phyloP scores from a whole-genome alignment of 2,329 filamentous ascomycete species.

The Ophiostoma angusticollis region DNA sequence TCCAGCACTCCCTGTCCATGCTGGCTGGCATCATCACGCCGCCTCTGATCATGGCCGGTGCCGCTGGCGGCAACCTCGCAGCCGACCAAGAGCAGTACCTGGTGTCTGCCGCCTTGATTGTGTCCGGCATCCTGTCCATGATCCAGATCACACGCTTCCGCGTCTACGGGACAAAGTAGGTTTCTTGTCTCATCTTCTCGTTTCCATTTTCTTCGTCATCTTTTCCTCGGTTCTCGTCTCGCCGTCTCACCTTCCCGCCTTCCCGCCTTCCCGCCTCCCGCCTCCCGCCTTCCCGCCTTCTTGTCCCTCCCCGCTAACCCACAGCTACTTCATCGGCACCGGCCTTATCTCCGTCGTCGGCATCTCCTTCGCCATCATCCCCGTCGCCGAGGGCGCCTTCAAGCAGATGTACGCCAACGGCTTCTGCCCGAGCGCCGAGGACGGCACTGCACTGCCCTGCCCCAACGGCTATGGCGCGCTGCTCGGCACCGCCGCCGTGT shows the following conservation, averaged over 20 bases:
- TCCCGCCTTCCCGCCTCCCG: no score
- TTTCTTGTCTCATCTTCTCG: no score
- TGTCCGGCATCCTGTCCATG: conserved; percentile 60
- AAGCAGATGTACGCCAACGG: conserved; percentile 67
- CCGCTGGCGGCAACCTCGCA: conserved; percentile 50
- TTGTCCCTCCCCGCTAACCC: no score
- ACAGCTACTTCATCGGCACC: conserved; percentile 62
- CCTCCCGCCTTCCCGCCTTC: no score
- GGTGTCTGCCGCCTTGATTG: conserved; percentile 65
- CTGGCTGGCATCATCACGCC: conserved; percentile 64
- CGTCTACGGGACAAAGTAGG: conserved; percentile 50
- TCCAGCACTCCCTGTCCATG: conserved; percentile 73
- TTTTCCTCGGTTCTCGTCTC: no score
- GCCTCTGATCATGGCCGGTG: conserved; percentile 55
- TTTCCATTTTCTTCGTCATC: no score
- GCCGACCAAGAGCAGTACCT: conserved; percentile 57
- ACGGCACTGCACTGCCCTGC: conserved; percentile 58
- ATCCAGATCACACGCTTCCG: conserved; percentile 70
- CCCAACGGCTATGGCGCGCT: conserved; percentile 66
- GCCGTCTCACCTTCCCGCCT: no score
- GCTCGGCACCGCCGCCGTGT: conserved; percentile 55
- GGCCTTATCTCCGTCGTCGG: conserved; percentile 65
- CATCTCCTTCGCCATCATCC: conserved; percentile 65
- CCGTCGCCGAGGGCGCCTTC: conserved; percentile 59
- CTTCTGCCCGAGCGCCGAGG: conserved; percentile 44